phyloP scores from a whole-genome alignment of 2,329 filamentous ascomycete genomes.

The Dothidotthia symphoricarpi region DNA sequence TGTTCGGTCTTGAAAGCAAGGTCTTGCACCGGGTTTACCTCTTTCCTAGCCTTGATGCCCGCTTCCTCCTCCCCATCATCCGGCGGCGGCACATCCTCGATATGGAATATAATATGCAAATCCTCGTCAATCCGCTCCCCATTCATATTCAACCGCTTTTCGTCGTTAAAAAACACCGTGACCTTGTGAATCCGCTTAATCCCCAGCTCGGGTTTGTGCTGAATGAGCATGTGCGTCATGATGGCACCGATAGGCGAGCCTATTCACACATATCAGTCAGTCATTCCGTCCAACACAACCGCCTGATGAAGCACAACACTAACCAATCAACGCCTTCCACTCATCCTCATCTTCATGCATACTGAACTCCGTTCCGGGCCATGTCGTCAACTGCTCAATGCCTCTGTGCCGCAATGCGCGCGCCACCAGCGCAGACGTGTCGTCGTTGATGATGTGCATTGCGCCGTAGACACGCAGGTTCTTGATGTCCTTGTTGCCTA shows the following conservation, averaged over 20 bases:
- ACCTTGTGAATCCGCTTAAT: conserved; percentile 17
- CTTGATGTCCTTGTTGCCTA: conserved; percentile 14
- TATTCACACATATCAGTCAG: conserved; percentile 1
- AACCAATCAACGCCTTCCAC: conserved; percentile 22
- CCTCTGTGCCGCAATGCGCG: conserved; percentile 13
- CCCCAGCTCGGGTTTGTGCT: conserved; percentile 18
- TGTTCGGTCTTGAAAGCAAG: no score
- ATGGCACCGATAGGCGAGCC: conserved; percentile 22
- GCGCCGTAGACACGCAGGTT: conserved; percentile 19
- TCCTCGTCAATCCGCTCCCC: not conserved
- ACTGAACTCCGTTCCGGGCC: conserved; percentile 20
- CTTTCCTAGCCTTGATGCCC: no score
- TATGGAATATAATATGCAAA: conserved; percentile 16
- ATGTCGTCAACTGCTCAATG: conserved; percentile 3
- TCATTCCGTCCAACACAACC: not conserved
- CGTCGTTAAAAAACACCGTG: conserved; percentile 10
- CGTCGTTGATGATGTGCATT: conserved; percentile 13
- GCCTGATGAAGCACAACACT: not conserved
- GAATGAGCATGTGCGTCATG: conserved; percentile 12
- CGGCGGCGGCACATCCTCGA: conserved; percentile 12
- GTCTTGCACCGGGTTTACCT: no score
- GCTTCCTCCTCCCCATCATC: no score
- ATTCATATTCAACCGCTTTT: not conserved
- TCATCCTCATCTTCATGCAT: conserved; percentile 11
- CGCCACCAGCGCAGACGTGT: conserved; percentile 13